Conservation (phyloP, 73 alveolate species). For the Paramecium primaurelia region DNA sequence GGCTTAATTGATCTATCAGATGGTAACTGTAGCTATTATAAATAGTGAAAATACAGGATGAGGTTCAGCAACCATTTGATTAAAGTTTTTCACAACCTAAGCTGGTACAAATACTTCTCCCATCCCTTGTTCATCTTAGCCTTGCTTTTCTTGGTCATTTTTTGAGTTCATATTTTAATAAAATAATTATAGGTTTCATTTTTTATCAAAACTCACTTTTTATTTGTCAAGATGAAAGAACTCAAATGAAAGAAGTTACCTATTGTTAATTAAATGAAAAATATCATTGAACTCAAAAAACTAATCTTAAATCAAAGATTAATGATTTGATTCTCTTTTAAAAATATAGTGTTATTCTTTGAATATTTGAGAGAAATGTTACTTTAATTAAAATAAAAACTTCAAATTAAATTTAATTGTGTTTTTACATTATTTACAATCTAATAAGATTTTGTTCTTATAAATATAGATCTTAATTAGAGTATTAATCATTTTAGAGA, state of each 20-base stretch:
- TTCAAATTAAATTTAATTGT: neutral
- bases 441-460: neutral
- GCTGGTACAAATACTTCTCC: slow-evolving; percentile 20
- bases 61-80: slow-evolving; percentile 17
- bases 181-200: neutral
- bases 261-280: neutral
- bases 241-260: neutral
- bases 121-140: neutral
- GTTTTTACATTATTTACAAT: neutral
- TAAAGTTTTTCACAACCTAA: neutral
- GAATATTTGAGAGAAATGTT: neutral
- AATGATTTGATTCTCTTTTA: neutral
- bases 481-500: neutral
- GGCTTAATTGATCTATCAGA: neutral
- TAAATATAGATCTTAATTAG: neutral
- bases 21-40: neutral
- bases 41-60: neutral
- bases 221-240: neutral
- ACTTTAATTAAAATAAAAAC: neutral
- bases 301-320: too few species aligned
- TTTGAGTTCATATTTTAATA: neutral
- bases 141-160: neutral
- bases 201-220: neutral
- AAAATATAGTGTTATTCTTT: neutral
- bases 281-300: neutral